Percentiles rank a stretch among this genome's conserved stretches.
phyloP scores from a whole-genome alignment of 2,329 filamentous ascomycete species.

The Rutstroemia sp. region DNA sequence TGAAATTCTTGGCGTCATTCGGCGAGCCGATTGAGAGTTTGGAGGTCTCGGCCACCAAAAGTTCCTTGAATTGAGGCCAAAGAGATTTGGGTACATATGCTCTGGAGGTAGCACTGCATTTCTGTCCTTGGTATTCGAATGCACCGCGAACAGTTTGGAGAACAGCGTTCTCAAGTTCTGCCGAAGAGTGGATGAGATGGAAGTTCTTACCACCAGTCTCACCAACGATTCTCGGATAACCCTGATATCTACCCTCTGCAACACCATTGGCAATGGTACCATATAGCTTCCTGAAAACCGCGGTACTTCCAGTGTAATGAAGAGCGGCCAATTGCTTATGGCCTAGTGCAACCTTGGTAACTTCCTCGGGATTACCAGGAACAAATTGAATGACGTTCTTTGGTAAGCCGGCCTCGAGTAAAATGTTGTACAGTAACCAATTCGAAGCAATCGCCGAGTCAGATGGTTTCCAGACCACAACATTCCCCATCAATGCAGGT shows the following conservation, averaged over 20 bases:
- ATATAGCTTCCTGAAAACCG: slow-evolving; percentile 83
- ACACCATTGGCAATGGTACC: slow-evolving; percentile 77
- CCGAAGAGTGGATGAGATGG: slow-evolving; percentile 71
- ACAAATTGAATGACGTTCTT: slow-evolving; percentile 88
- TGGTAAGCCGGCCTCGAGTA: slow-evolving; percentile 83
- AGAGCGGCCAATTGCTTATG: slow-evolving; percentile 82
- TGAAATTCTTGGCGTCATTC: slow-evolving; percentile 64
- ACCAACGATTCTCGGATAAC: slow-evolving; percentile 82
- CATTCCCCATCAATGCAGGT: slow-evolving; percentile 85
- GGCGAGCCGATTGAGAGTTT: slow-evolving; percentile 66
- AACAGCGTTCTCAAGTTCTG: slow-evolving; percentile 71
- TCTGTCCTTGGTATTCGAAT: slow-evolving; percentile 88
- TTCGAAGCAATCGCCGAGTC: slow-evolving; percentile 80
- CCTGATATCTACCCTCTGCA: slow-evolving; percentile 71
- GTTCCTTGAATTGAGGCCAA: slow-evolving; percentile 63
- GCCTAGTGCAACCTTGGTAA: slow-evolving; percentile 69
- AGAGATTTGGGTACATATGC: slow-evolving; percentile 69
- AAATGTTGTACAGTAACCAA: slow-evolving; percentile 83
- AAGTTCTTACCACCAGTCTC: slow-evolving; percentile 95
- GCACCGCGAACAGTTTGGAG: slow-evolving; percentile 78
- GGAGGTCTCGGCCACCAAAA: slow-evolving; percentile 58
- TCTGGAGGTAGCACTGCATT: slow-evolving; percentile 80
- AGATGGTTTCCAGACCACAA: slow-evolving; percentile 92
- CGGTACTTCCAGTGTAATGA: slow-evolving; percentile 90
- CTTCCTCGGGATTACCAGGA: slow-evolving; percentile 76